phyloP scores from a whole-genome alignment of 2,329 filamentous ascomycete genomes.

The Metarhizium brunneum region DNA sequence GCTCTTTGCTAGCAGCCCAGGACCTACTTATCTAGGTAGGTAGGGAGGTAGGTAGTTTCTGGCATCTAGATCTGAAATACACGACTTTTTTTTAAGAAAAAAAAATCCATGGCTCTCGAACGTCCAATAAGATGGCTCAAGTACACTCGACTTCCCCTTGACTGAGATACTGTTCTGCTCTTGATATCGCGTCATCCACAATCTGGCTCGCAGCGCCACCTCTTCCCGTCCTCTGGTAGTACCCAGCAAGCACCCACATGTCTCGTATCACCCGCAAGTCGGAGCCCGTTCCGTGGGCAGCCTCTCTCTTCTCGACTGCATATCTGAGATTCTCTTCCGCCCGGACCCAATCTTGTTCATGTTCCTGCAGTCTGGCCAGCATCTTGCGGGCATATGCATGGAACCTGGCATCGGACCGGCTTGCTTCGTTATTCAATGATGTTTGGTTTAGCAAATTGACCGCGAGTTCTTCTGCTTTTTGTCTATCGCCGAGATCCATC shows the following conservation, averaged over 20 bases:
- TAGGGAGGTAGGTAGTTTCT: no score
- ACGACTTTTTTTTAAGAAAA: neutral
- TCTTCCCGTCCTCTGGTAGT: constrained; percentile 22
- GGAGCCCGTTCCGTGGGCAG: constrained; percentile 23
- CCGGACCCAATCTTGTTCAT: constrained; percentile 19
- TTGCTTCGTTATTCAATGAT: constrained; percentile 8
- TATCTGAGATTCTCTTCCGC: constrained; percentile 24
- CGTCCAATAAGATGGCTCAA: neutral
- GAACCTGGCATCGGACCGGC: constrained; percentile 23
- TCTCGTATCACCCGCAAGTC: constrained; percentile 27
- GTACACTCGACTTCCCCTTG: constrained; percentile 6
- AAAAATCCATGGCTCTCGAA: no score
- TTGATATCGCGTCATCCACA: constrained; percentile 22
- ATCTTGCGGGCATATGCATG: constrained; percentile 30
- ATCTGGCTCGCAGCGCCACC: constrained; percentile 17
- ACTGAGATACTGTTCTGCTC: constrained; percentile 21
- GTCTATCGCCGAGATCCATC: constrained; percentile 25
- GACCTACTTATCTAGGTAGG: no score
- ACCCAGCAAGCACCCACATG: constrained; percentile 28
- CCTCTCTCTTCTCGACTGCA: constrained; percentile 24
- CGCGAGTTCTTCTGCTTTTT: constrained; percentile 22
- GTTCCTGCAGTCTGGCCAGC: constrained; percentile 25
- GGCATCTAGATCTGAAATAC: neutral
- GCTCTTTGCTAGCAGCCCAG: no score
- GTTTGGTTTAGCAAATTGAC: constrained; percentile 18